These are phyloP conservation scores for Micractinium conductrix DNA, from an alignment of 139 green algal species.

Conservation along the genomic window DNA sequence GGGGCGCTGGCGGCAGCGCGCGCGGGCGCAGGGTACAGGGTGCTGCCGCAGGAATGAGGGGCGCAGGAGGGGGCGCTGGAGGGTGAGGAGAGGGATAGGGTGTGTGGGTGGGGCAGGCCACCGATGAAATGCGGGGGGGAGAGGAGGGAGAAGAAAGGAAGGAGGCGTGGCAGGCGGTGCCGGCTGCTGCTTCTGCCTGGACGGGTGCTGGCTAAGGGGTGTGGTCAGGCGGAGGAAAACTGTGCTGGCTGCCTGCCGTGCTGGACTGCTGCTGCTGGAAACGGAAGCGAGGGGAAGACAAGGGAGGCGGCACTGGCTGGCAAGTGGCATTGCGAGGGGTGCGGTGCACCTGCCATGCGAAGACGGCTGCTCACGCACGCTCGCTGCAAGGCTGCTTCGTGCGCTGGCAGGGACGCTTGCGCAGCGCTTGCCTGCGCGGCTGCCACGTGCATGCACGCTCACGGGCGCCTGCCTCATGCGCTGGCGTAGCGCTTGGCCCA, in stretches of 20 bases:
- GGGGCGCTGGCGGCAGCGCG: too few relatives aligned
- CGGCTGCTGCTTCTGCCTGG: not conserved
- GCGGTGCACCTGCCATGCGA: not conserved
- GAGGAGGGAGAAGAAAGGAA: not conserved
- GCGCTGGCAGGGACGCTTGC: too few relatives aligned
- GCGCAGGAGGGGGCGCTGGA: too few relatives aligned
- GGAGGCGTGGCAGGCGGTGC: too few relatives aligned
- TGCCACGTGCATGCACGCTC: too few relatives aligned
- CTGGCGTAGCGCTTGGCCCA: constrained; percentile 90
- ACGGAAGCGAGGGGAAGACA: too few relatives aligned
- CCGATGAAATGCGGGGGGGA: too few relatives aligned
- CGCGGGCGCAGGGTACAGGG: not conserved
- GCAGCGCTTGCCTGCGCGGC: too few relatives aligned
- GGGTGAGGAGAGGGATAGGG: too few relatives aligned
- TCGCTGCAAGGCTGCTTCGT: not conserved
- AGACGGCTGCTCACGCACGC: not conserved
- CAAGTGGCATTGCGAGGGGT: too few relatives aligned
- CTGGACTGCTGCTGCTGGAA: not conserved
- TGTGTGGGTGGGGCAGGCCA: too few relatives aligned
- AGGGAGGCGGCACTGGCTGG: not conserved
- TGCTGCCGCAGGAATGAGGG: too few relatives aligned
- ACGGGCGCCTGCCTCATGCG: not conserved
- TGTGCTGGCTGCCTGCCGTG: not conserved
- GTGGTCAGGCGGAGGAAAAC: not conserved
- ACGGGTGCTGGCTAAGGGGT: not conserved